Percentiles rank a stretch among this genome's conserved stretches.
Evolutionary conservation across 345 rosid species (phyloP).

Genomic region (Citrus hindsii): DNA sequence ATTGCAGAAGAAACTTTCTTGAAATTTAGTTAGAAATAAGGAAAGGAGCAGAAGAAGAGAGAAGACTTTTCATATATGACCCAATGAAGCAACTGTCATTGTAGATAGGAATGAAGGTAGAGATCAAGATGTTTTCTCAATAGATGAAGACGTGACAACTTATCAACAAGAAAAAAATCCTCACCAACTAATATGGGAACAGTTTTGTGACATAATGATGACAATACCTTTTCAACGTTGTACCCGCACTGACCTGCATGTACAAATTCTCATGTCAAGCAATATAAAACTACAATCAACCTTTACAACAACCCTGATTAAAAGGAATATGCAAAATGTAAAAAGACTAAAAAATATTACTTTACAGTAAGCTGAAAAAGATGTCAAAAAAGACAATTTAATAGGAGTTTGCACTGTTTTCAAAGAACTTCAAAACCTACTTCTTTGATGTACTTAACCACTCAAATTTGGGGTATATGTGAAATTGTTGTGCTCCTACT

Average conservation of each 20-base stretch:
- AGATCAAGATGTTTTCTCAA: not conserved
- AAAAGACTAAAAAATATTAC: not conserved
- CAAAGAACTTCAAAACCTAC: not conserved
- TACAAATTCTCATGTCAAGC: constrained; percentile 11
- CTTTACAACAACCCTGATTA: not conserved
- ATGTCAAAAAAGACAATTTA: not conserved
- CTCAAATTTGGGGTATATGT: not conserved
- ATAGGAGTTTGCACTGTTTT: not conserved
- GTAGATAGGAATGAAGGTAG: not conserved
- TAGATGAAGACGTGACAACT: not conserved
- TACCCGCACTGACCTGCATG: constrained; percentile 84
- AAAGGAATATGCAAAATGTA: not conserved
- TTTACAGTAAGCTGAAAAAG: not conserved
- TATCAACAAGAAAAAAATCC: not conserved
- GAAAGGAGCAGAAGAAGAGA: not conserved
- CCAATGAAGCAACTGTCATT: not conserved
- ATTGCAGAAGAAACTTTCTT: not conserved
- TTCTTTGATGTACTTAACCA: not conserved
- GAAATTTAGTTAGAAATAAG: not conserved
- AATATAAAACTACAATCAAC: constrained; percentile 4
- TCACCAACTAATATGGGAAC: not conserved
- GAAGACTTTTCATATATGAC: not conserved
- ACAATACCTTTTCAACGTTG: constrained; percentile 66
- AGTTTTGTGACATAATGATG: constrained; percentile 10
- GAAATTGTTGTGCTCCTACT: not conserved